Base-by-base conservation (phyloP, 305 asterid genomes). In the Petunia hybrid region DNA sequence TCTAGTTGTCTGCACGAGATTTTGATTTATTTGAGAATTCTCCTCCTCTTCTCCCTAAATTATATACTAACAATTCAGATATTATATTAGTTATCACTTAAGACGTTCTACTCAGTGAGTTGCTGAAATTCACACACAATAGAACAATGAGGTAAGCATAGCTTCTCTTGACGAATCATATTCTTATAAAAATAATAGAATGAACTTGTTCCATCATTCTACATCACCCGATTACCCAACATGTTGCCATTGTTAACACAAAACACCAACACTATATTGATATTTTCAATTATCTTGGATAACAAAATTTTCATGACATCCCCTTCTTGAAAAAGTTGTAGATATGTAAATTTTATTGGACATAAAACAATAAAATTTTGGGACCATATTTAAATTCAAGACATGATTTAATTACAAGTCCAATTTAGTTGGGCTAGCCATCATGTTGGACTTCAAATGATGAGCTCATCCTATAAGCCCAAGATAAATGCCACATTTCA, bases 181-280 rank as follows among this genome's bases (percentile, higher is more conserved):
- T 48, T 48, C 31, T 48, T 31, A 31, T 22, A 48, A 71, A 31
- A 71, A 61, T 38, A 48, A 43, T 35, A 46, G 12, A 71, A 31
- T 7, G 5, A 71, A 5, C 35, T 71, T 48, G 45, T 48, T 71
- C 77, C 16, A n/a, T 0, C 38, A 12, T 48, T 46, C 43, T 46
- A 71, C 40, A 71, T 71, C 61, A 71, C 43, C 45, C 6, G 48
- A 48, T 71, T 70, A 70, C 2, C 42, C 60, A 3, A 69, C 31
- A 43, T 16, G 43, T 1, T 68, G 40, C 56, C 8, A 43, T 14
- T 42, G n/a, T 68, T 43, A 39, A 42, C 56, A 68, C 56, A n/a
- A 68, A 22, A 22, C 31, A 56, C 31, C 8, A 31, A 3, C 60
- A 46, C 77, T 22, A 31, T 2, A 1, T 46, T 9, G 59, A 70